Base-by-base conservation (phyloP, 495 filamentous ascomycete genomes). In the Penicillium tannophilum region DNA sequence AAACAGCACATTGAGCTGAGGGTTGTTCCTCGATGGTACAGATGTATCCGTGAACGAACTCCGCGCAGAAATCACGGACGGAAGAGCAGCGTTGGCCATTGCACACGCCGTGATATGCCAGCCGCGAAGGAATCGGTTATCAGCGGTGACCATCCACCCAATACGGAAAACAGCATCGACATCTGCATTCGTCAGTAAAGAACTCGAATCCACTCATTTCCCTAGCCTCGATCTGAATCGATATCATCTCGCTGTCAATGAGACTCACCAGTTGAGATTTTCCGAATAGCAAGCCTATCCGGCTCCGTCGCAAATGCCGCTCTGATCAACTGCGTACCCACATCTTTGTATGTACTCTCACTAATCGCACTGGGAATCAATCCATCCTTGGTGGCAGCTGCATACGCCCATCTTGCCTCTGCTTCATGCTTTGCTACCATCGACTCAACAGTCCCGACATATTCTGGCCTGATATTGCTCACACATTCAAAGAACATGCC, bases 121-220 rank as follows among this genome's bases (percentile, higher is more conserved):
- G 59, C 61, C 58, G 1, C 17, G n/a, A 17, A 74, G 17, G 0
- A 1, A 2, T 0, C 0, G 20, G 55, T 58, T 36, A 9, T 20
- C 19, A 3, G 23, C 3, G 20, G 30, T 33, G 26, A 67, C 36
- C 46, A 56, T 23, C 12, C 58, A 49, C 9, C 68, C 64, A 45
- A 75, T 71, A 46, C 65, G 58, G 47, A 56, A 72, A 36, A 73
- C 43, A 20, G 67, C 53, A 39, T 75, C 61, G 48, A 65, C 63
- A 58, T 73, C 72, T 74, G 36, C 4, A 51, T n/a, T 41, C 16
- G 4, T 41, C 16, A 41, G 39, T 41, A 41, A 41, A 16, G 1
- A 12, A 41, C 16, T 41, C 14, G 2, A 23, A 23, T 14, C 14
- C 4, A 17, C 12, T 14, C 1, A 17, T 41, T 17, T 0, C 39